A percentile compares a stretch with the other conserved stretches of the same genome.
These are phyloP conservation scores for Lanmaoa rubissima DNA, from an alignment of 768 basidiomycete genomes.

Conservation along the genomic window DNA sequence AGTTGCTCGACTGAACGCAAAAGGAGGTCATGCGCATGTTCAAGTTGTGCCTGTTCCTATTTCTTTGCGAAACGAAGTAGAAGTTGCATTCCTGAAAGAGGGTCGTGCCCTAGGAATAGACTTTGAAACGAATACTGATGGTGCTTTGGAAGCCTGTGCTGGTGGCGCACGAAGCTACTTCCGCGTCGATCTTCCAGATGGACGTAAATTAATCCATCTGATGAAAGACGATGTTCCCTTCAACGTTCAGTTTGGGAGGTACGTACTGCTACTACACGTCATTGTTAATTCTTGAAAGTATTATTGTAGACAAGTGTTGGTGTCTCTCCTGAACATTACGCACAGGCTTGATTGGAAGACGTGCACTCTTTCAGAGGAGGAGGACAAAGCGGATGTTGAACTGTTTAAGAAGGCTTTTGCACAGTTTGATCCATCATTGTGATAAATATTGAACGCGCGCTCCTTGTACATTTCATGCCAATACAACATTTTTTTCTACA, in stretches of 20 bases:
- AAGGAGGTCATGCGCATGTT: conserved; percentile 93
- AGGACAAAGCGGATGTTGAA: conserved; percentile 80
- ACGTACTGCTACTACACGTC: conserved; percentile 5
- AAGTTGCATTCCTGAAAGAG: conserved; percentile 68
- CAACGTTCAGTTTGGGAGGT: conserved; percentile 94
- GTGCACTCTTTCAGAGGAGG: conserved; percentile 78
- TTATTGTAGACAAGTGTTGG: conserved; percentile 70
- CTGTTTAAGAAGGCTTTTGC: conserved; percentile 84
- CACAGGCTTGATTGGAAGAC: conserved; percentile 91
- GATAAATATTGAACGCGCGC: conserved; percentile 8
- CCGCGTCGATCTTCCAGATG: conserved; percentile 85
- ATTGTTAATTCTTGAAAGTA: conserved; percentile 2
- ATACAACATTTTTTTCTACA: neutral
- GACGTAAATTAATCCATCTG: conserved; percentile 81
- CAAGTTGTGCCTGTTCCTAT: conserved; percentile 80
- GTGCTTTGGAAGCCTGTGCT: conserved; percentile 50
- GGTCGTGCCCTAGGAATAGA: conserved; percentile 65
- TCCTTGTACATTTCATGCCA: neutral
- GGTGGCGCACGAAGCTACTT: conserved; percentile 75
- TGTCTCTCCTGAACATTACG: conserved; percentile 68
- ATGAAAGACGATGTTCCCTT: conserved; percentile 78
- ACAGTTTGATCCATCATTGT: conserved; percentile 58
- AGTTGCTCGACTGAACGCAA: conserved; percentile 75
- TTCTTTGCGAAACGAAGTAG: conserved; percentile 60
- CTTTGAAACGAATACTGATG: conserved; percentile 71